Base-by-base conservation (phyloP, 2,329 filamentous ascomycete species). In the Talaromyces sp. region DNA sequence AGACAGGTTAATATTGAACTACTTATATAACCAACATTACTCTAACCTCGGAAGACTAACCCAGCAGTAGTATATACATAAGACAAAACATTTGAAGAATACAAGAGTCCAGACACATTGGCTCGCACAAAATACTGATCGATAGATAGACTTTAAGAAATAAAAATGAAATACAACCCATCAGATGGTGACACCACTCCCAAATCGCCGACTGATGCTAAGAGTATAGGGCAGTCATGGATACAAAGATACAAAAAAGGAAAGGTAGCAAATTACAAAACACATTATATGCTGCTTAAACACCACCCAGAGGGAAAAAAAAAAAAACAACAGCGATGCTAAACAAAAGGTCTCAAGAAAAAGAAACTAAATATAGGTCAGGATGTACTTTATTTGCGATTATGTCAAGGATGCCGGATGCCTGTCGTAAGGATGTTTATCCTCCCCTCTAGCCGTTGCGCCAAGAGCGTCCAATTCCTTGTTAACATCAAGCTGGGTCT, bases 391-490 rank as follows among this genome's bases (percentile, higher is more conserved):
- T 52, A 17, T 36, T 4, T 30, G 36, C 17, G 6, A 39, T 39
- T n/a, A 39, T n/a, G 36, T 17, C 28, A 53, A 53, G 1, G 15
- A 28, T n/a, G 25, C 28, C 49, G 25, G 28, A n/a, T n/a, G 49
- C 10, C 49, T 30, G 17, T 30, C 49, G 49, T 17, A 53, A 53
- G 27, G 49, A n/a, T 39, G 30, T 25, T 91, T 91, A 64, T 76
- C 71, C 73, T 96, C 92, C 19, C 60, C 56, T 71, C 93, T 88
- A 32, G 93, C 93, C 4, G 93, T 96, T 13, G 90, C 91, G 66
- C 91, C 93, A 60, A 97, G 81, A 8, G 92, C 93, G 74, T 97
- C 92, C 55, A 97, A 84, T 77, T 97, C 93, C n/a, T 60, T 60
- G 32, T 57, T 39, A 8, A 92, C 96, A 5, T 89, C 85, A 56